These are phyloP conservation scores for Ceratobasidium sp. DNA, from an alignment of 1,284 basidiomycete species.

Conservation along the genomic window DNA sequence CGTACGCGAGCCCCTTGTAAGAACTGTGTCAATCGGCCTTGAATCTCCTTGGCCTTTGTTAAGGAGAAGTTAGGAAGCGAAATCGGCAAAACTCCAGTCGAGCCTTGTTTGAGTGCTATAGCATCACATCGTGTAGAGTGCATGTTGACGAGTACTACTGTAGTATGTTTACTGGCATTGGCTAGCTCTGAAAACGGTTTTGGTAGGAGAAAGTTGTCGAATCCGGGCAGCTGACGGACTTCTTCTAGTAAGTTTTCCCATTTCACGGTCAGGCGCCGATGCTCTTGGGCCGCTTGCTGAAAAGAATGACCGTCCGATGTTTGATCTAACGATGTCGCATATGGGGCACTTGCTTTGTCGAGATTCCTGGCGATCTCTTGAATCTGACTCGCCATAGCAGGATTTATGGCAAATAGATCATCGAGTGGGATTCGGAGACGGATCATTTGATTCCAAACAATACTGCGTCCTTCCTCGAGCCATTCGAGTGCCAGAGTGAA, in stretches of 20 bases:
- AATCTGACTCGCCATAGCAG: background rate
- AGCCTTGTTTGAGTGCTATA: background rate
- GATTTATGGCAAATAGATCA: background rate
- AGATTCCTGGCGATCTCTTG: background rate
- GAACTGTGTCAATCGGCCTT: background rate
- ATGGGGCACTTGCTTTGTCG: too few relatives aligned
- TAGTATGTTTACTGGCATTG: background rate
- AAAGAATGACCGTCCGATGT: background rate
- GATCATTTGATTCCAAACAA: background rate
- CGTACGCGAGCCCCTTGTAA: background rate
- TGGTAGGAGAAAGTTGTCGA: background rate
- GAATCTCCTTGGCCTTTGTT: background rate
- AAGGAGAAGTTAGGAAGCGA: background rate
- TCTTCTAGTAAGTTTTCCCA: background rate
- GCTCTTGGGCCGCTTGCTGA: background rate
- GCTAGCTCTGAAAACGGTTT: background rate
- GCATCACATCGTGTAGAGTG: background rate
- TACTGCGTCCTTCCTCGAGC: background rate
- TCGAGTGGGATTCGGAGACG: background rate
- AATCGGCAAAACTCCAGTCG: background rate
- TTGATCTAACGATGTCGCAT: background rate
- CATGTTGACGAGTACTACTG: background rate
- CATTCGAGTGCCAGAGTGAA: background rate
- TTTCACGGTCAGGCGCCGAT: background rate
- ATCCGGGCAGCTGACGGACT: background rate